A percentile compares a stretch with the other conserved stretches of the same genome.
Evolutionary conservation across 805 yeast species (phyloP).

Genomic region (Lipomyces japonicus): DNA sequence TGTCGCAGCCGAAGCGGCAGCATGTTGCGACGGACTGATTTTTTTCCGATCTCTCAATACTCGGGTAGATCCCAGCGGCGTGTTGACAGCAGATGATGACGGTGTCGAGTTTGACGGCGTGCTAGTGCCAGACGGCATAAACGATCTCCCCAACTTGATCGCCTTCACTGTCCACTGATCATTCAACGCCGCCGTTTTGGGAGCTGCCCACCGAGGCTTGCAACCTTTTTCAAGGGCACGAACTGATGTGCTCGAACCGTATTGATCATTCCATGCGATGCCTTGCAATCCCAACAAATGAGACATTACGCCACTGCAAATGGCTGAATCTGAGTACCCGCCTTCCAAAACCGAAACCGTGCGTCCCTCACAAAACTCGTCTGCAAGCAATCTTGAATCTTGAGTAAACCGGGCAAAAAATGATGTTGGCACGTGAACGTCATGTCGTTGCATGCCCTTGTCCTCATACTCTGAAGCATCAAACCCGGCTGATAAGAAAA

Average conservation of each 20-base stretch:
- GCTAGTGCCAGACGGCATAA: conserved; percentile 31
- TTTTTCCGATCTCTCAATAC: neutral
- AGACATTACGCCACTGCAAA: conserved; percentile 72
- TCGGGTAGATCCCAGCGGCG: conserved; percentile 3
- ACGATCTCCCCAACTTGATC: conserved; percentile 35
- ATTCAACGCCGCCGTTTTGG: conserved; percentile 11
- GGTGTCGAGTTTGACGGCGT: neutral
- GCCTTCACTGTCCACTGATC: conserved; percentile 30
- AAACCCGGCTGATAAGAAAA: conserved; percentile 81
- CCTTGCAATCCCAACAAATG: conserved; percentile 67
- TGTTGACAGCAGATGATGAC: neutral
- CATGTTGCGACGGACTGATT: no score
- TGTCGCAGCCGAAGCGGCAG: no score
- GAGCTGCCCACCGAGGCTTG: conserved; percentile 13
- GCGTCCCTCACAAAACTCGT: conserved; percentile 57
- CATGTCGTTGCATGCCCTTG: conserved; percentile 80
- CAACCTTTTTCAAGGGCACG: conserved; percentile 21
- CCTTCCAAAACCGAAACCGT: conserved; percentile 74
- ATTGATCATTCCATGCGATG: conserved; percentile 15
- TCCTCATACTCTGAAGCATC: conserved; percentile 83
- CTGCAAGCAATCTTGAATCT: conserved; percentile 68
- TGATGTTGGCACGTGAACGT: conserved; percentile 74
- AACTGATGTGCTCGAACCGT: conserved; percentile 3
- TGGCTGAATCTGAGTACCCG: conserved; percentile 80
- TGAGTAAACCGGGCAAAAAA: conserved; percentile 69